Conservation (phyloP, 2,329 filamentous ascomycete species). For the Coniochaeta sp. region DNA sequence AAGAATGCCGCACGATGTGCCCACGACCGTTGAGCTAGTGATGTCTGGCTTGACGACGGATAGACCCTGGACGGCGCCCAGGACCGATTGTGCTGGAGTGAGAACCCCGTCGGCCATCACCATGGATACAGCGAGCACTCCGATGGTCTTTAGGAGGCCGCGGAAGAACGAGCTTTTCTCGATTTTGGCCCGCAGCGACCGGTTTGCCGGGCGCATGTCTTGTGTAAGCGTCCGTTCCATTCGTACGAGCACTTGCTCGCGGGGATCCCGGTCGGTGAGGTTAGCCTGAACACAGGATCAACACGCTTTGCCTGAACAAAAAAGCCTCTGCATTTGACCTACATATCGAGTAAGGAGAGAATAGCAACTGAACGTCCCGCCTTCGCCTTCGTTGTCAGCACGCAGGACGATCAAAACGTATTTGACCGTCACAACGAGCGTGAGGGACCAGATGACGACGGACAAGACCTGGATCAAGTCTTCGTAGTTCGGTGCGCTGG, state of each 20-base stretch:
- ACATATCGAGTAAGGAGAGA: slow-evolving; percentile 52
- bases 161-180: slow-evolving; percentile 49
- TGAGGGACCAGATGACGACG: slow-evolving; percentile 63
- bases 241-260: slow-evolving; percentile 44
- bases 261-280: slow-evolving; percentile 53
- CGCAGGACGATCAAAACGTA: slow-evolving; percentile 59
- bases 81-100: slow-evolving; percentile 63
- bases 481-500: slow-evolving; percentile 42
- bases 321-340: neutral
- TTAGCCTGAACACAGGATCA: slow-evolving; percentile 28
- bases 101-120: slow-evolving; percentile 61
- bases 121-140: slow-evolving; percentile 60
- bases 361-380: slow-evolving; percentile 63
- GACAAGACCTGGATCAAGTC: slow-evolving; percentile 60
- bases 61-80: slow-evolving; percentile 61
- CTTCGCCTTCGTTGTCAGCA: slow-evolving; percentile 65
- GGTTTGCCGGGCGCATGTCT: slow-evolving; percentile 46
- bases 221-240: slow-evolving; percentile 52
- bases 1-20: slow-evolving; percentile 57
- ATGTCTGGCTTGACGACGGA: slow-evolving; percentile 52
- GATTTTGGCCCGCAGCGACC: slow-evolving; percentile 46
- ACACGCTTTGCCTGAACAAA: neutral
- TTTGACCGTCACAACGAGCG: slow-evolving; percentile 63
- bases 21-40: slow-evolving; percentile 49
- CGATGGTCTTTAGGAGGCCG: slow-evolving; percentile 50